A percentile compares a stretch with the other conserved stretches of the same genome.
Evolutionary conservation across 2,329 filamentous ascomycete species (phyloP).

Genomic region (Phyllosticta citrichinensis): DNA sequence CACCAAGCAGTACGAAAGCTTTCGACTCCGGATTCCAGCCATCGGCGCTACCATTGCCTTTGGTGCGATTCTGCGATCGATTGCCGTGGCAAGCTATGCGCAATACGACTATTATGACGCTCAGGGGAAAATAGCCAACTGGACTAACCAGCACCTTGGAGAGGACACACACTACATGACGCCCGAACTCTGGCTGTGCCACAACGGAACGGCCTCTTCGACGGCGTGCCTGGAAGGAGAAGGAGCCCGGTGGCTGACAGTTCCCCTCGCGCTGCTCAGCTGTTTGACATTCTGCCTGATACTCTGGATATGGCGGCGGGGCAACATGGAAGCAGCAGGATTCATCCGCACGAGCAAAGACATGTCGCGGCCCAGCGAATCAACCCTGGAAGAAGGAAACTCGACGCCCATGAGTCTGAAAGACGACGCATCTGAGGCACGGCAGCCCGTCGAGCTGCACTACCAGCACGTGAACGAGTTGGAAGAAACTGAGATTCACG

Average conservation of each 20-base stretch:
- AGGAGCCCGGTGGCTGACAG: neutral
- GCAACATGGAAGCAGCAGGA: neutral
- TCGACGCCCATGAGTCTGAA: neutral
- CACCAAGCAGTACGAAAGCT: neutral
- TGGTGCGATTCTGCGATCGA: neutral
- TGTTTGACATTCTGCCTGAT: neutral
- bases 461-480: neutral
- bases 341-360: neutral
- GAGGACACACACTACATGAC: neutral
- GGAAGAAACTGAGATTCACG: neutral
- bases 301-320: neutral
- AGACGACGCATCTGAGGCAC: neutral
- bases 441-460: neutral
- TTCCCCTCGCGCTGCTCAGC: neutral
- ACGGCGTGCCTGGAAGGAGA: neutral
- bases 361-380: neutral
- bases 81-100: neutral
- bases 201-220: neutral
- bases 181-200: neutral
- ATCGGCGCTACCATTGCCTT: neutral
- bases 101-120: neutral
- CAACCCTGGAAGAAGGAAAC: neutral
- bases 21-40: neutral
- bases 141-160: neutral
- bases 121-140: neutral